Conservation (phyloP, 1,284 basidiomycete species). For the Fomitopsis pinicola region DNA sequence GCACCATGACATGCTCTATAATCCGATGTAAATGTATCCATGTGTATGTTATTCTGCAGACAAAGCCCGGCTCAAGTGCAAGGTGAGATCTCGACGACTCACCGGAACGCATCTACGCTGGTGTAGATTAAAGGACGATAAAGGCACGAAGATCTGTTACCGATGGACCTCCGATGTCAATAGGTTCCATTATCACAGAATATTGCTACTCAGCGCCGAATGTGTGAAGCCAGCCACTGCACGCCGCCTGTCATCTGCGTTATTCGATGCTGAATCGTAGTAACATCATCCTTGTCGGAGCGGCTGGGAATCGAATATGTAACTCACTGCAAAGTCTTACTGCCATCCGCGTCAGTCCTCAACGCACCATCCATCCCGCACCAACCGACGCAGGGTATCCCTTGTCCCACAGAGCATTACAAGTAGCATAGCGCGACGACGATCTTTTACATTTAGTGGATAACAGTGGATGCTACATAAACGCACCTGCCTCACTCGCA, state of each 20-base stretch:
- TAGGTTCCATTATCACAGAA: neutral
- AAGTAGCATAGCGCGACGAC: constrained; percentile 17
- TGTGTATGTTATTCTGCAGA: too few relatives aligned
- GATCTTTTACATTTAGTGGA: constrained; percentile 27
- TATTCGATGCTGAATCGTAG: neutral
- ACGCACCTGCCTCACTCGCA: constrained; percentile 26
- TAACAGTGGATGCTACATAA: constrained; percentile 26
- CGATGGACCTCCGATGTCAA: neutral
- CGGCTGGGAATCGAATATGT: constrained; percentile 16
- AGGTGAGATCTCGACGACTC: neutral
- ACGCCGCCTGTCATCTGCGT: neutral
- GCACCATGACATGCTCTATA: too few relatives aligned
- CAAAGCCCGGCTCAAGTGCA: neutral
- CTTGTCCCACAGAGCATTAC: constrained; percentile 7
- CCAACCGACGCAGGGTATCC: neutral
- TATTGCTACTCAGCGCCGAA: constrained; percentile 1
- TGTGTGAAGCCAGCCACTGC: neutral
- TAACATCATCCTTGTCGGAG: constrained; percentile 11
- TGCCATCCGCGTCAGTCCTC: neutral
- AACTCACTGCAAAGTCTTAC: constrained; percentile 22
- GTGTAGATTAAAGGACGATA: neutral
- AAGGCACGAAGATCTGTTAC: neutral
- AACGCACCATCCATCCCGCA: neutral
- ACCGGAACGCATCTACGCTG: neutral
- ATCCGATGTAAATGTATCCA: too few relatives aligned